Evolutionary conservation across 1,284 basidiomycete species (phyloP), one percentile per base, ranked within the genome.

Genomic region (Apiotrichum gracile): DNA sequence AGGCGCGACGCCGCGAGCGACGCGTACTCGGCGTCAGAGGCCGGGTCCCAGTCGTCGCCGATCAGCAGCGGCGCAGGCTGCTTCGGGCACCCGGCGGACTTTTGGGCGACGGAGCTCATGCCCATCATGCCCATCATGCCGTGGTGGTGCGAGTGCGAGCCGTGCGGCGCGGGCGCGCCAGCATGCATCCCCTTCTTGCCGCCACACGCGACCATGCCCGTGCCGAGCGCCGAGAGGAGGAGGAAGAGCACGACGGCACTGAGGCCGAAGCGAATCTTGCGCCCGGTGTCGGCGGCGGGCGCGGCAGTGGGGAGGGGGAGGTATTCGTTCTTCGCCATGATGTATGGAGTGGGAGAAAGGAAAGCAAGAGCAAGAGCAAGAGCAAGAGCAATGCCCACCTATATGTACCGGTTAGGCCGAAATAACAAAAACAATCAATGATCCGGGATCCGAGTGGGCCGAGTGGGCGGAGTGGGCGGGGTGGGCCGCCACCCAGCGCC

Each of bases 11-110:
- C 66, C 17, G 70, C 73, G 2, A 68, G 53, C 9, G 54, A 26
- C 16, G 64, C 62, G 50, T 72, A 76, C 13, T 51, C 52, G 1
- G 61, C 55, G 42, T 71, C 67, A 26, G 42, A 49, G 10, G 65
- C 46, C 2, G 62, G 58, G 55, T 70, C 52, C 71, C 69, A 72
- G 33, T 67, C 59, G n/a, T 50, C 44, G 1, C 69, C 69, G 6
- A 64, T 52, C 41, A 65, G 59, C 9, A 65, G 45, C 1, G 65
- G 38, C 1, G 49, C 42, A 17, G 66, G 67, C 49, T 71, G 69
- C 16, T 31, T 52, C n/a, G 69, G 69, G 51, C 69, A 71, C 17
- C 25, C 46, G 21, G 38, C 37, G 6, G 19, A 9, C 14, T 33
- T 19, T 24, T n/a, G 6, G 21, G 19, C 37, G 14, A 14, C 31